These are phyloP conservation scores for Endothia cerciana DNA, from an alignment of 2,329 filamentous ascomycete genomes.

Conservation along the genomic window DNA sequence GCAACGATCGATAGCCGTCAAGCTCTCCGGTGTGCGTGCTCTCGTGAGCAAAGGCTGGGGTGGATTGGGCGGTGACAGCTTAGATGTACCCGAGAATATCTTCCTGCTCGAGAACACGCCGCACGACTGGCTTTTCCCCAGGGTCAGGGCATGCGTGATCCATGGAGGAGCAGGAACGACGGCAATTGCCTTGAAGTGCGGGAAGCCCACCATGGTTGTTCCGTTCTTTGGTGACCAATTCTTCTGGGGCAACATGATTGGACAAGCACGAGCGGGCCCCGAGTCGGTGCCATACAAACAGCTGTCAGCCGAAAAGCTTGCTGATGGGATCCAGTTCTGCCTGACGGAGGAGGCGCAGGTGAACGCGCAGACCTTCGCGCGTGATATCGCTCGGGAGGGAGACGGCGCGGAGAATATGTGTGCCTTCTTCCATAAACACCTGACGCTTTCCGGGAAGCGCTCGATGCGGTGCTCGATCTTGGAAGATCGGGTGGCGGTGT, in stretches of 20 bases:
- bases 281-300: slow-evolving; percentile 70
- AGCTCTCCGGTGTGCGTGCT: slow-evolving; percentile 68
- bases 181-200: slow-evolving; percentile 73
- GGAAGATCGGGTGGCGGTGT: slow-evolving; percentile 64
- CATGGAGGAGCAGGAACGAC: slow-evolving; percentile 81
- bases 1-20: slow-evolving; percentile 50
- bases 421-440: slow-evolving; percentile 64
- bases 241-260: slow-evolving; percentile 76
- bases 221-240: slow-evolving; percentile 81
- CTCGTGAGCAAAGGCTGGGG: slow-evolving; percentile 79
- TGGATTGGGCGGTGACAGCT: slow-evolving; percentile 59
- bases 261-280: slow-evolving; percentile 66
- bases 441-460: slow-evolving; percentile 54
- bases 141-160: slow-evolving; percentile 68
- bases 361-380: slow-evolving; percentile 63
- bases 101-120: slow-evolving; percentile 76
- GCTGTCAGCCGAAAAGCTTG: slow-evolving; percentile 64
- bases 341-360: slow-evolving; percentile 62
- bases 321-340: slow-evolving; percentile 72
- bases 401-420: slow-evolving; percentile 74
- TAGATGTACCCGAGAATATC: slow-evolving; percentile 63
- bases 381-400: slow-evolving; percentile 63
- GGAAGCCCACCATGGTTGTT: slow-evolving; percentile 74
- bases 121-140: slow-evolving; percentile 77
- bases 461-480: slow-evolving; percentile 70